Conservation (phyloP, 2,329 filamentous ascomycete genomes). For the Fusarium duplospermum region DNA sequence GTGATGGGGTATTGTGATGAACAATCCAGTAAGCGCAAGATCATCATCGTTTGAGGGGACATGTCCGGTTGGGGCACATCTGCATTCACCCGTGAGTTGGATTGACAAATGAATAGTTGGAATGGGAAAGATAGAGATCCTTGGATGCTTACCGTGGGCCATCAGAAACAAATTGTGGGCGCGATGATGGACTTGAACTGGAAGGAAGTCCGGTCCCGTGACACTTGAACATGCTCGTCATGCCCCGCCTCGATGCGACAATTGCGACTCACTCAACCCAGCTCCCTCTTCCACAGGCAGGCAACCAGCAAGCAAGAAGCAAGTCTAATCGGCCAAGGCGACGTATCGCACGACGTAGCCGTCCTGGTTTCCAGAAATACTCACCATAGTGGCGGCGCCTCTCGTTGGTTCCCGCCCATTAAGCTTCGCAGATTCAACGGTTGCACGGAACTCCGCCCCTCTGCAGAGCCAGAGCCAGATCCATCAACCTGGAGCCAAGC, state of each 20-base stretch:
- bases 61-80: background rate
- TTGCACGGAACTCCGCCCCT: constrained; percentile 11
- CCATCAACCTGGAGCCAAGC: constrained; percentile 11
- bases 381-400: constrained; percentile 15
- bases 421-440: constrained; percentile 6
- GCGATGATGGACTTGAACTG: constrained; percentile 1
- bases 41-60: background rate
- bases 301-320: background rate
- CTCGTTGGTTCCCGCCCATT: constrained; percentile 19
- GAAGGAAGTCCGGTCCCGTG: constrained; percentile 21
- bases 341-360: constrained; percentile 9
- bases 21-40: background rate
- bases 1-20: constrained; percentile 11
- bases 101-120: background rate
- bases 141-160: background rate
- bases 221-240: constrained; percentile 13
- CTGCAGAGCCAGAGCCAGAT: background rate
- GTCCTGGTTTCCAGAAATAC: background rate
- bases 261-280: constrained; percentile 12
- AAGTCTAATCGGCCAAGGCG: background rate
- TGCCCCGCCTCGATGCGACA: constrained; percentile 11
- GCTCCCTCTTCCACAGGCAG: background rate
- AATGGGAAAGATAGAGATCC: background rate
- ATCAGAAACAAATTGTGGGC: constrained; percentile 37
- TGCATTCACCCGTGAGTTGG: background rate